Conservation (phyloP, 768 basidiomycete genomes). For the Lentinula guzmanii region DNA sequence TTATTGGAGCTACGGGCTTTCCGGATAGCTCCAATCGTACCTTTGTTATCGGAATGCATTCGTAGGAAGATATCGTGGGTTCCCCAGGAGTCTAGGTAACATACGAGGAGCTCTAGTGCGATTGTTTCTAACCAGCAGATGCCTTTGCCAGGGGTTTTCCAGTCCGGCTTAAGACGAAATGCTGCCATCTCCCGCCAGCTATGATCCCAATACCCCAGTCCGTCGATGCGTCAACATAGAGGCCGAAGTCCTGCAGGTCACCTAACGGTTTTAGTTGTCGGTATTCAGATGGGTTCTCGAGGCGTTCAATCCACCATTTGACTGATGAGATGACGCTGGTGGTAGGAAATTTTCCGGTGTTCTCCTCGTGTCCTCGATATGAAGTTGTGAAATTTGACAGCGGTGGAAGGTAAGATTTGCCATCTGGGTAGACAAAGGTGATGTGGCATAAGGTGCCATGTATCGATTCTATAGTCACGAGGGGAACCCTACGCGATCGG, state of each 20-base stretch:
- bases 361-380: too few species aligned
- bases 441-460: too few species aligned
- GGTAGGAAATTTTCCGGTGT: too few species aligned
- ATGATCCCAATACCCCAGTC: slow-evolving; percentile 33
- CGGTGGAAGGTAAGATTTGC: too few species aligned
- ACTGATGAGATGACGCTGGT: slow-evolving; percentile 24
- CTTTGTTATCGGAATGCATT: slow-evolving; percentile 28
- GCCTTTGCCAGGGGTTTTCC: slow-evolving; percentile 11
- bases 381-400: too few species aligned
- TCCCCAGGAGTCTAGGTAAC: slow-evolving; percentile 5
- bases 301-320: slow-evolving; percentile 22
- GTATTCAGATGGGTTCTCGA: background rate
- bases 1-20: slow-evolving; percentile 13
- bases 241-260: slow-evolving; percentile 7
- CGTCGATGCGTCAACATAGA: slow-evolving; percentile 33
- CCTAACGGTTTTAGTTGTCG: slow-evolving; percentile 11
- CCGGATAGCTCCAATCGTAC: slow-evolving; percentile 22
- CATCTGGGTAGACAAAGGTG: too few species aligned
- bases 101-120: slow-evolving; percentile 13
- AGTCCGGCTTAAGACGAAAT: slow-evolving; percentile 13
- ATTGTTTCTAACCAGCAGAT: slow-evolving; percentile 20
- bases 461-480: too few species aligned
- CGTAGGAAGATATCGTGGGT: slow-evolving; percentile 16
- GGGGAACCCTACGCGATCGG: too few species aligned
- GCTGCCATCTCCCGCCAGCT: slow-evolving; percentile 20